These are phyloP conservation scores for Aegilops bicornis DNA, from an alignment of 176 grass and related monocot species.

Conservation along the genomic window DNA sequence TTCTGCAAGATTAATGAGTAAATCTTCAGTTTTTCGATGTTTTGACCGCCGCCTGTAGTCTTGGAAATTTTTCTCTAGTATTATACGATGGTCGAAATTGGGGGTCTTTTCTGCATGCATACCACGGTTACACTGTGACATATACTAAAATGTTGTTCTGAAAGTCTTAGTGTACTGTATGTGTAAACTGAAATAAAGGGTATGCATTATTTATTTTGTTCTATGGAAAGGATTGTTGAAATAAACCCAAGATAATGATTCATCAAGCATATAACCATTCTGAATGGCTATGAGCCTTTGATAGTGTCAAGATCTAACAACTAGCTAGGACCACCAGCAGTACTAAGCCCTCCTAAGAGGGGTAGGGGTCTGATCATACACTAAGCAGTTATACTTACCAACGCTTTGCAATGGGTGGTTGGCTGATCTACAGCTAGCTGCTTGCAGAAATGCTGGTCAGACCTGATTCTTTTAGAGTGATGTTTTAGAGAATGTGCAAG, in stretches of 20 bases:
- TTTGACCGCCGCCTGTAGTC: not conserved
- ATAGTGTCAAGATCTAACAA: conserved; percentile 30
- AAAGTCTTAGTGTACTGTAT: not conserved
- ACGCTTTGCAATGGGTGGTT: conserved; percentile 41
- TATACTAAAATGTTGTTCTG: not conserved
- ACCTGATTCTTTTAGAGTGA: not conserved
- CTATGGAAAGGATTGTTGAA: not conserved
- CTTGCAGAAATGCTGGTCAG: conserved; percentile 29
- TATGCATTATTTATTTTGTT: not conserved
- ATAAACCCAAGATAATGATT: conserved; percentile 15
- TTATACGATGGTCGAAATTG: not conserved
- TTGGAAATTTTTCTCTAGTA: not conserved
- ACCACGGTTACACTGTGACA: not conserved
- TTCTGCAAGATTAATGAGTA: not conserved
- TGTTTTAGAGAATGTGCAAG: not conserved
- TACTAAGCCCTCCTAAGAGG: conserved; percentile 33
- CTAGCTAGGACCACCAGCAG: conserved; percentile 26
- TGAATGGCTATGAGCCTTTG: not conserved
- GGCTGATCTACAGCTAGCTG: conserved; percentile 41
- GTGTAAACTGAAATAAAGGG: not conserved
- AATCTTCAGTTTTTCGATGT: not conserved
- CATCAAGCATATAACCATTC: conserved; percentile 10
- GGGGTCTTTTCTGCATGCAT: not conserved
- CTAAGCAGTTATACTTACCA: conserved; percentile 32
- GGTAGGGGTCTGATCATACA: conserved; percentile 37